phyloP scores from a whole-genome alignment of 2,329 filamentous ascomycete genomes.

The Epichloe sp. region DNA sequence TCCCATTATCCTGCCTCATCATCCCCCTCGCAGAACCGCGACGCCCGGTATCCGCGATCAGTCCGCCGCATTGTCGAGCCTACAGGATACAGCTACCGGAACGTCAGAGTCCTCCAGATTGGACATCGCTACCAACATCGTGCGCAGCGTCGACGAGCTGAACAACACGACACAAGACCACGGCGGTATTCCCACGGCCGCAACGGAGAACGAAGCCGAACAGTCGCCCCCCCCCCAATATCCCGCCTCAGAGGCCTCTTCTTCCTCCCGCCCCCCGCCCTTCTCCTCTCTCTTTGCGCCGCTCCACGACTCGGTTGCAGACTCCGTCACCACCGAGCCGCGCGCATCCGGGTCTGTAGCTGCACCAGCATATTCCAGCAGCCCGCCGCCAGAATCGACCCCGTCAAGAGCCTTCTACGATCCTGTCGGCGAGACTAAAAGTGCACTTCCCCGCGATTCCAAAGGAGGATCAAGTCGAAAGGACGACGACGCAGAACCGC shows the following conservation, averaged over 20 bases:
- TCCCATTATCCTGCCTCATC: not conserved
- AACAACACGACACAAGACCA: slow-evolving; percentile 10
- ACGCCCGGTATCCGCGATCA: slow-evolving; percentile 10
- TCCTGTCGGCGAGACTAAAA: slow-evolving; percentile 63
- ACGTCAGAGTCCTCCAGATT: slow-evolving; percentile 19
- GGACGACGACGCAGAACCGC: slow-evolving; percentile 76
- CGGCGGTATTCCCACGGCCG: slow-evolving; percentile 10
- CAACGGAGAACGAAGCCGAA: slow-evolving; percentile 17
- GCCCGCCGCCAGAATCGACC: slow-evolving; percentile 24
- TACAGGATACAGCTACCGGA: slow-evolving; percentile 20
- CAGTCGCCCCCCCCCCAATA: slow-evolving; percentile 47
- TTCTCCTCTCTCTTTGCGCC: slow-evolving; percentile 47
- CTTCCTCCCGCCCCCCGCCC: slow-evolving; percentile 39
- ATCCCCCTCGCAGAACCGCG: slow-evolving; percentile 3
- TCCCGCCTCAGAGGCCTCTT: slow-evolving; percentile 40
- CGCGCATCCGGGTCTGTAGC: slow-evolving; percentile 26
- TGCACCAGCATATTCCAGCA: slow-evolving; percentile 39
- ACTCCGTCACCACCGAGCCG: slow-evolving; percentile 14
- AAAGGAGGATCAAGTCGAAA: slow-evolving; percentile 67
- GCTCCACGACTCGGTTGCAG: slow-evolving; percentile 19
- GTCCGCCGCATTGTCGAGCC: slow-evolving; percentile 26
- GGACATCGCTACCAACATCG: slow-evolving; percentile 20
- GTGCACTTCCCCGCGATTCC: slow-evolving; percentile 66
- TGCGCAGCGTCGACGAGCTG: slow-evolving; percentile 14
- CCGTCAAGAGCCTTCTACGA: slow-evolving; percentile 31